Evolutionary conservation across 2,329 filamentous ascomycete genomes (phyloP).

Genomic region (Fonsecaea multimorphosa): DNA sequence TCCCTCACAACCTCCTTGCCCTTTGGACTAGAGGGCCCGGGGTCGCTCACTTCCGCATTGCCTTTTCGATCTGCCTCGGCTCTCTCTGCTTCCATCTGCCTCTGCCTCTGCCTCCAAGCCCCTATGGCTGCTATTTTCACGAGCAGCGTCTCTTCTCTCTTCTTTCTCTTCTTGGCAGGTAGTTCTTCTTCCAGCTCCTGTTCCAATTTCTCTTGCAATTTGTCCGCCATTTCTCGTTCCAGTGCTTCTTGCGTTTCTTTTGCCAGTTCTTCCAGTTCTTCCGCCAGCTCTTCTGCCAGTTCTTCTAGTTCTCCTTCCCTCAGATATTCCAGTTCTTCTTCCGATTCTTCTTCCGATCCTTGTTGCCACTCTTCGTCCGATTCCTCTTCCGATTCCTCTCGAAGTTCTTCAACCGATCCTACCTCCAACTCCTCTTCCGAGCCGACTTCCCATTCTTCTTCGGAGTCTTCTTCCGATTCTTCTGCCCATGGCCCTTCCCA

Average conservation of each 20-base stretch:
- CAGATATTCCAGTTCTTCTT: neutral
- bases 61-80: neutral
- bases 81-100: neutral
- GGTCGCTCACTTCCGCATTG: neutral
- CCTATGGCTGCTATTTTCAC: neutral
- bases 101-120: neutral
- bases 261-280: too few relatives aligned
- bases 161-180: conserved; percentile 1
- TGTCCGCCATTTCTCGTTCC: neutral
- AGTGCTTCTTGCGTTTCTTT: too few relatives aligned
- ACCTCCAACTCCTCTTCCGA: neutral
- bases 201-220: neutral
- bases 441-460: neutral
- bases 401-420: too few relatives aligned
- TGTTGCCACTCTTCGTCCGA: too few relatives aligned
- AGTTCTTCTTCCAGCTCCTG: too few relatives aligned
- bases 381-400: neutral
- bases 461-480: neutral
- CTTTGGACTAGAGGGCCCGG: neutral
- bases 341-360: neutral
- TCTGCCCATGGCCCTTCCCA: neutral
- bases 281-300: neutral
- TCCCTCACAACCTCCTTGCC: neutral
- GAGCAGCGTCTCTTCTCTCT: neutral
- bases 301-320: neutral